Evolutionary conservation across 129 eudicot species (phyloP).

Genomic region (Pulicaria dysenterica): DNA sequence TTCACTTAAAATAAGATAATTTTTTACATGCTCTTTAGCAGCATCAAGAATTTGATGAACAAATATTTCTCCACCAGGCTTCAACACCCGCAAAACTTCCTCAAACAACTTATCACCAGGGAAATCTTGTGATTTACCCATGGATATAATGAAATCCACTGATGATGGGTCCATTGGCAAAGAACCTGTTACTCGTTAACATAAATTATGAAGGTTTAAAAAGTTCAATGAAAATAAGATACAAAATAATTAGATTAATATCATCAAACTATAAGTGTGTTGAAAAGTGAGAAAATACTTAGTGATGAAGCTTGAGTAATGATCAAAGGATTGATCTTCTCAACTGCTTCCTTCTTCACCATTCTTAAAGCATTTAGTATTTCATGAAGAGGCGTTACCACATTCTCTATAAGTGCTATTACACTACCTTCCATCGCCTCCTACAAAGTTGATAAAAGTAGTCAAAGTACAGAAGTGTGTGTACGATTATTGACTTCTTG

Average conservation of each 20-base stretch:
- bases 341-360: conserved; percentile 44
- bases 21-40: conserved; percentile 40
- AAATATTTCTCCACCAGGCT: conserved; percentile 69
- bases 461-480: conserved; percentile 1
- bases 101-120: conserved; percentile 49
- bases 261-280: background rate
- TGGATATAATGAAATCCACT: conserved; percentile 46
- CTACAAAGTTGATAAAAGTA: conserved; percentile 26
- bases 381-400: conserved; percentile 42
- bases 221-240: background rate
- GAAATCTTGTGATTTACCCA: conserved; percentile 53
- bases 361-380: conserved; percentile 45
- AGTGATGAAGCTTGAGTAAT: conserved; percentile 63
- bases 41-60: conserved; percentile 31
- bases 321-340: conserved; percentile 49
- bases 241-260: background rate
- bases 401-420: conserved; percentile 60
- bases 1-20: background rate
- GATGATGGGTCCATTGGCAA: conserved; percentile 59
- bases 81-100: conserved; percentile 56
- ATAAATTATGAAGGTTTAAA: background rate
- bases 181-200: conserved; percentile 38
- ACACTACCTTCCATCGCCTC: conserved; percentile 40
- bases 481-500: background rate
- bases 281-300: conserved; percentile 35